phyloP scores from a whole-genome alignment of 2,329 filamentous ascomycete genomes.

The Pseudogymnoascus sp. region DNA sequence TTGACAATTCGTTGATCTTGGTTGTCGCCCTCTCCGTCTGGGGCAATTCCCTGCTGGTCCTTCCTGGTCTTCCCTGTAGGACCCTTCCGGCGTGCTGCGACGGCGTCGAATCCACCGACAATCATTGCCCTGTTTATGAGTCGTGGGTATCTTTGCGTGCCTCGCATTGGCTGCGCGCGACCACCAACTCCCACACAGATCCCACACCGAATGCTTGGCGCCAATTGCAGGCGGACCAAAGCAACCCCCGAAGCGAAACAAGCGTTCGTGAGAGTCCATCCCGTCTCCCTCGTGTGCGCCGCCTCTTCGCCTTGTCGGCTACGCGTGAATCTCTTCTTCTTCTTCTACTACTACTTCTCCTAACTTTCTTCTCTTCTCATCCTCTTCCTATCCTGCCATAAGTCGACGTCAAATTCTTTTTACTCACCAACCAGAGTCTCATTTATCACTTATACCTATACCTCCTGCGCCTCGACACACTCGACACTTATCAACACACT shows the following conservation, averaged over 20 bases:
- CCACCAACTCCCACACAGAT: neutral
- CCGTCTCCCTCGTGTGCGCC: neutral
- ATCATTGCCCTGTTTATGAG: slow-evolving; percentile 5
- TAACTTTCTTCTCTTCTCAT: neutral
- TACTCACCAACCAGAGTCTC: neutral
- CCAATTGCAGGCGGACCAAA: neutral
- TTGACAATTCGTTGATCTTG: neutral
- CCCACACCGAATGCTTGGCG: neutral
- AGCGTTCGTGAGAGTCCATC: neutral
- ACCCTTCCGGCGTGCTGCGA: neutral
- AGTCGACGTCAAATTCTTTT: neutral
- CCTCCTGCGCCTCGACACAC: neutral
- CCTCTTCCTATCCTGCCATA: neutral
- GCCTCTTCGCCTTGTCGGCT: neutral
- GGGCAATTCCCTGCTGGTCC: slow-evolving; percentile 5
- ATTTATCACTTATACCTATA: neutral
- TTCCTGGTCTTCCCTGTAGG: neutral
- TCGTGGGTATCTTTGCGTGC: neutral
- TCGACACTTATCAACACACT: neutral
- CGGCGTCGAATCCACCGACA: neutral
- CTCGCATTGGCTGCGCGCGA: neutral
- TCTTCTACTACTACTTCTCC: neutral
- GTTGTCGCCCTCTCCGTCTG: neutral
- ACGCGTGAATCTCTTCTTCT: neutral
- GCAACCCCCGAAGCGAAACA: slow-evolving; percentile 1